Evolutionary conservation across 2,329 filamentous ascomycete species (phyloP), one percentile per base, ranked within the genome.

Genomic region (Colletotrichum siamense): DNA sequence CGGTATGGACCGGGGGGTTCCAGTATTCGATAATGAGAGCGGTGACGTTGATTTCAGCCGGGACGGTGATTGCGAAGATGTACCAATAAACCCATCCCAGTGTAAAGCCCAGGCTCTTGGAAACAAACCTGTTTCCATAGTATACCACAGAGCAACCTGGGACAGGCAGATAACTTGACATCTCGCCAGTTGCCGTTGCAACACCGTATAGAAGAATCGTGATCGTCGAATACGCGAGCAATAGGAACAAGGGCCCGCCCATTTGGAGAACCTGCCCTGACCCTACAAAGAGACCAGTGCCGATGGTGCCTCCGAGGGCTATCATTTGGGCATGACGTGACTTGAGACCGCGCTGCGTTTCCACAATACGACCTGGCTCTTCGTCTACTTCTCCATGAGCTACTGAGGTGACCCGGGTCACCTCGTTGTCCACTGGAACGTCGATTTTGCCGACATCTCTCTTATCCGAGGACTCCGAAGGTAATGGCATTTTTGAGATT

Each of bases 21-120:
- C 79, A 80, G 63, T 78, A 80, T 12, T 79, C 64, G 49, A 80
- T 80, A 28, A 80, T 52, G 9, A 80, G 71, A 16, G 55, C 71
- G n/a, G 79, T 77, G 15, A 70, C 75, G 49, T 78, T 71, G 16
- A 79, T 75, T 59, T 76, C 82, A 4, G 83, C 80, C 18, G 84
- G 81, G 24, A 84, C 66, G n/a, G 90, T 88, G 67, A 90, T 80
- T n/a, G 32, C 28, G n/a, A 22, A 62, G 16, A 39, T 26, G 44
- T 93, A 92, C 91, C 91, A 94, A 81, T 91, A 91, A 77, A 91
- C 91, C 89, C 89, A 91, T 0, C 89, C 90, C 52, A 90, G 80
- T 6, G 89, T 88, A 77, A 91, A 91, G 2, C 89, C 89, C 78
- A 89, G 87, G 1, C 88, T 86, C 80, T 89, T 88, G 78, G 90